A percentile compares a stretch with the other conserved stretches of the same genome.
Evolutionary conservation across 2,329 filamentous ascomycete species (phyloP).

Genomic region (Didymella sp.): DNA sequence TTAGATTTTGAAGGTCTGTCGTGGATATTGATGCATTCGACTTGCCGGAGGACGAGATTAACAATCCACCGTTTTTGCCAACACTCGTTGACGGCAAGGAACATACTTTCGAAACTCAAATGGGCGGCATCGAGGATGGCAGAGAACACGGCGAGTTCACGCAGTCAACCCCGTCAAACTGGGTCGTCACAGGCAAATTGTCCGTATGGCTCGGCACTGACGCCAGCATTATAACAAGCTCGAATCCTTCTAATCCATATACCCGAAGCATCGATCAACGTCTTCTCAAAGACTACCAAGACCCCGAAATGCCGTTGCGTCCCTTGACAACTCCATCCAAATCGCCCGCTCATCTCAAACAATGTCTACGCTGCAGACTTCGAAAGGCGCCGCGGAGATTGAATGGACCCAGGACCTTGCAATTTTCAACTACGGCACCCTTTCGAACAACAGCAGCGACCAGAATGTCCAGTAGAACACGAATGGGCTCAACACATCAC

Average conservation of each 20-base stretch:
- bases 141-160: constrained; percentile 58
- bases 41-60: constrained; percentile 79
- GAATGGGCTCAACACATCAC: constrained; percentile 55
- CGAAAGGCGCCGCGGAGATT: constrained; percentile 51
- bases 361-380: constrained; percentile 60
- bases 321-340: constrained; percentile 64
- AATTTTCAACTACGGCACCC: constrained; percentile 63
- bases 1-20: constrained; percentile 77
- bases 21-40: constrained; percentile 82
- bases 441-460: constrained; percentile 62
- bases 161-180: constrained; percentile 67
- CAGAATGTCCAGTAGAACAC: constrained; percentile 63
- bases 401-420: constrained; percentile 67
- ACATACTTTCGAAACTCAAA: constrained; percentile 72
- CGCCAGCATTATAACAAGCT: constrained; percentile 61
- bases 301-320: constrained; percentile 63
- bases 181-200: constrained; percentile 80
- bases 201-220: constrained; percentile 74
- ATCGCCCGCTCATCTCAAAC: constrained; percentile 65
- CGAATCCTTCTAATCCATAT: constrained; percentile 42
- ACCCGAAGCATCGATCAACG: constrained; percentile 56
- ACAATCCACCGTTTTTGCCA: constrained; percentile 78
- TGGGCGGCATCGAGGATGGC: constrained; percentile 69
- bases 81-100: constrained; percentile 68
- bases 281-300: constrained; percentile 59